These are phyloP conservation scores for Pseudomicrostroma phylloplanum DNA, from an alignment of 1,284 basidiomycete genomes.

Conservation along the genomic window DNA sequence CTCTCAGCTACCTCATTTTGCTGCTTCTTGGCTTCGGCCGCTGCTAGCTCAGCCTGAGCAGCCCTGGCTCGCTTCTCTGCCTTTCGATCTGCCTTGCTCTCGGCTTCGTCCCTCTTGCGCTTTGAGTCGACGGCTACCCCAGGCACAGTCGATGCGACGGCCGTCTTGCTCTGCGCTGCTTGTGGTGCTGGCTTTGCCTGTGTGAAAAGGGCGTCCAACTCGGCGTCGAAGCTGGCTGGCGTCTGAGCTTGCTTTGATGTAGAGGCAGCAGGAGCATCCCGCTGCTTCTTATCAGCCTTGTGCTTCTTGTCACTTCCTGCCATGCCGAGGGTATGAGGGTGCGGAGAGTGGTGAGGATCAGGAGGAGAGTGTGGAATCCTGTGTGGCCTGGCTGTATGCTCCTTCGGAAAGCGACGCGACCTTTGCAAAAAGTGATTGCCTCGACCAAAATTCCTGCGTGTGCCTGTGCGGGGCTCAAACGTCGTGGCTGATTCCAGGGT, in stretches of 20 bases:
- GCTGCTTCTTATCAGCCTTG: not conserved
- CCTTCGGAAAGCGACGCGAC: too few relatives aligned
- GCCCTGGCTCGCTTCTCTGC: slow-evolving; percentile 15
- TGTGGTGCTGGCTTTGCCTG: not conserved
- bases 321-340: not conserved
- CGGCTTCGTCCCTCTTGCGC: slow-evolving; percentile 1
- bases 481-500: too few relatives aligned
- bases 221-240: slow-evolving; percentile 27
- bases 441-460: too few relatives aligned
- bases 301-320: not conserved
- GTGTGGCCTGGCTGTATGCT: too few relatives aligned
- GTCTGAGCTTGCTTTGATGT: not conserved
- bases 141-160: too few relatives aligned
- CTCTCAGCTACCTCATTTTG: slow-evolving; percentile 14
- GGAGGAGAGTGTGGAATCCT: too few relatives aligned
- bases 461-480: too few relatives aligned
- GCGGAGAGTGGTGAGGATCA: not conserved
- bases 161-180: not conserved
- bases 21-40: slow-evolving; percentile 10
- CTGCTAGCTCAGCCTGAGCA: slow-evolving; percentile 21
- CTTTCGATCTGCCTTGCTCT: slow-evolving; percentile 18
- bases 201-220: slow-evolving; percentile 44
- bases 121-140: not conserved
- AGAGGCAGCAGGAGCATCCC: too few relatives aligned
- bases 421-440: too few relatives aligned